phyloP scores from a whole-genome alignment of 1,139 yeast species.

The Blastobotrys persicus region DNA sequence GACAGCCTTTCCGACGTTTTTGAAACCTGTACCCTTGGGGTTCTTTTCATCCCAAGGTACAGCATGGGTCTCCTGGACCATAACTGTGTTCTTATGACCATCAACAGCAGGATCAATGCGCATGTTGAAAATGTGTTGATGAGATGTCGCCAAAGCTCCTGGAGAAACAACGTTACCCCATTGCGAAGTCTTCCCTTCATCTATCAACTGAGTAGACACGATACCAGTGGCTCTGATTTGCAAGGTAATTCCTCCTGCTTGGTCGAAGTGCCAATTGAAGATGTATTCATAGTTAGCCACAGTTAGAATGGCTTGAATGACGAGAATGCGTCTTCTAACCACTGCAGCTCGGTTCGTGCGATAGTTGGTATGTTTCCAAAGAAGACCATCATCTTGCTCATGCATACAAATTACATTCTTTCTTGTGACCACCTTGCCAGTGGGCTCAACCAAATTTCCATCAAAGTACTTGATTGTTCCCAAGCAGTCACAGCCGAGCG shows the following conservation, averaged over 20 bases:
- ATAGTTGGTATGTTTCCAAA: slow-evolving; percentile 82
- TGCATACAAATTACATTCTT: slow-evolving; percentile 85
- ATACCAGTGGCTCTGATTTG: slow-evolving; percentile 91
- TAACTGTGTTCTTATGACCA: slow-evolving; percentile 72
- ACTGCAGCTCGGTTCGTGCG: slow-evolving; percentile 71
- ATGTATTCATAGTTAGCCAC: slow-evolving; percentile 90
- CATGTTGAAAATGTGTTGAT: slow-evolving; percentile 80
- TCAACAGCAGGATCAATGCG: slow-evolving; percentile 87
- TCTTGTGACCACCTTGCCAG: slow-evolving; percentile 63
- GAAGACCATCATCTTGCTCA: slow-evolving; percentile 80
- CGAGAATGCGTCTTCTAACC: slow-evolving; percentile 82
- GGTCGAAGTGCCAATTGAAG: slow-evolving; percentile 72
- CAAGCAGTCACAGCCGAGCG: slow-evolving; percentile 84
- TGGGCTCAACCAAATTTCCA: slow-evolving; percentile 55
- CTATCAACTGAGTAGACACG: slow-evolving; percentile 66
- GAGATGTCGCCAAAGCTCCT: slow-evolving; percentile 83
- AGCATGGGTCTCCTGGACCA: slow-evolving; percentile 67
- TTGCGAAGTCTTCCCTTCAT: slow-evolving; percentile 66
- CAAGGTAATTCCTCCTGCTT: slow-evolving; percentile 78
- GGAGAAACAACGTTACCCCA: slow-evolving; percentile 88
- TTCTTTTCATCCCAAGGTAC: slow-evolving; percentile 60
- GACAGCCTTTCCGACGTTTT: slow-evolving; percentile 58
- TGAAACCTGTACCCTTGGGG: slow-evolving; percentile 75
- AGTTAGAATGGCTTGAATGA: slow-evolving; percentile 82
- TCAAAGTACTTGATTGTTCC: slow-evolving; percentile 83